phyloP scores from a whole-genome alignment of 139 green algal species.

The Cymbomonas tetramitiformis region DNA sequence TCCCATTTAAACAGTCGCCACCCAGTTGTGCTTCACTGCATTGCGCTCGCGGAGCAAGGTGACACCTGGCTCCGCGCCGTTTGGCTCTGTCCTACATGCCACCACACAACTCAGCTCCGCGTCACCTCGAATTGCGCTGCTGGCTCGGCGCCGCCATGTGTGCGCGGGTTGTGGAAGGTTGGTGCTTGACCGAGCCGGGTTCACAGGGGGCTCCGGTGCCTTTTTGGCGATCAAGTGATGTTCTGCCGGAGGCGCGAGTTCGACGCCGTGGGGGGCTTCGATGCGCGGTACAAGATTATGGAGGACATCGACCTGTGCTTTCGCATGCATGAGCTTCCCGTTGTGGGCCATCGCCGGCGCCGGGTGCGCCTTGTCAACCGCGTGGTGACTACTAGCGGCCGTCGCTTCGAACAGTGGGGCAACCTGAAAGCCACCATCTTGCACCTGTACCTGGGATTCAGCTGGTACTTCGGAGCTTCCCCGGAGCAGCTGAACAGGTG shows the following conservation, averaged over 20 bases:
- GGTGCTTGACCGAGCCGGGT: neutral
- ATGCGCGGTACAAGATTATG: constrained; percentile 19
- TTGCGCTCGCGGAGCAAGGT: too few species aligned
- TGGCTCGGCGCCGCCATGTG: too few species aligned
- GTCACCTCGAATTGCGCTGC: too few species aligned
- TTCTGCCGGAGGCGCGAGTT: constrained; percentile 12
- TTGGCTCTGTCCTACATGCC: too few species aligned
- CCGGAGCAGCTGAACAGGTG: neutral
- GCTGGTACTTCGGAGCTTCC: neutral
- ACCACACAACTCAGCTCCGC: too few species aligned
- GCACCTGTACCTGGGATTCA: constrained; percentile 8
- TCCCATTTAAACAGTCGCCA: too few species aligned
- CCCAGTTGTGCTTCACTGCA: too few species aligned
- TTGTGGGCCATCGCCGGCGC: neutral
- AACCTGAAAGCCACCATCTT: constrained; percentile 12
- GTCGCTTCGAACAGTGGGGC: constrained; percentile 4
- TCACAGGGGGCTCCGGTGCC: neutral
- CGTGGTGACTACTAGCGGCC: constrained; percentile 1
- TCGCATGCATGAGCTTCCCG: constrained; percentile 8
- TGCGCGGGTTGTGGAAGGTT: too few species aligned
- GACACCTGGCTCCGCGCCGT: too few species aligned
- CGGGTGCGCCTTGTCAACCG: constrained; percentile 7
- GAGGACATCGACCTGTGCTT: constrained; percentile 25
- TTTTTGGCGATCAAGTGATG: constrained; percentile 20
- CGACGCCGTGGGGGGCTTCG: constrained; percentile 11